A percentile compares a stretch with the other conserved stretches of the same genome.
Evolutionary conservation across 192 early-diverging fungal genomes (phyloP).

Genomic region (Borealophlyctis nickersoniae): DNA sequence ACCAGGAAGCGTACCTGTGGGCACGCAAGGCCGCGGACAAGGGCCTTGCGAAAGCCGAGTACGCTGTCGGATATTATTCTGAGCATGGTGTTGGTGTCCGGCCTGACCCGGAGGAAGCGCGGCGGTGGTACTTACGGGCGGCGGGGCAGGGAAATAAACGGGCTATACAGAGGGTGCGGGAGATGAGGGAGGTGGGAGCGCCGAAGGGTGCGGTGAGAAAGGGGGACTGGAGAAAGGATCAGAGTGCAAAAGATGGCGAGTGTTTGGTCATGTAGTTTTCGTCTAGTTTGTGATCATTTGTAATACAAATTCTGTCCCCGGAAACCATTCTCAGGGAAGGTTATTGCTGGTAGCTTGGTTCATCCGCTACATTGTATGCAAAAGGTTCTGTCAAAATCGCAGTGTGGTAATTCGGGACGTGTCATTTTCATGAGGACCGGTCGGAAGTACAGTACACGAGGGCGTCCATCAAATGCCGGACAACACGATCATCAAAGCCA

Average conservation of each 20-base stretch:
- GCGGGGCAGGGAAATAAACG: constrained; percentile 81
- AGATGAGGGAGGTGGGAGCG: constrained; percentile 59
- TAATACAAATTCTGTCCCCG: too few species aligned
- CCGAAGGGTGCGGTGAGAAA: constrained; percentile 14
- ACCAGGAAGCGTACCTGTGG: constrained; percentile 97
- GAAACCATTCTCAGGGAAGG: too few species aligned
- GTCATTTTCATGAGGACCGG: too few species aligned
- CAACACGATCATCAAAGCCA: too few species aligned
- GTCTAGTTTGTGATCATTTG: constrained; percentile 2
- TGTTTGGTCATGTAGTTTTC: constrained; percentile 31
- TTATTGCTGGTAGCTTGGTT: too few species aligned
- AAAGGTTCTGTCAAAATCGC: too few species aligned
- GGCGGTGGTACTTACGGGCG: constrained; percentile 82
- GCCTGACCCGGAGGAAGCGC: constrained; percentile 77
- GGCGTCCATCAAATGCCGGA: too few species aligned
- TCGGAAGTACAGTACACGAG: too few species aligned
- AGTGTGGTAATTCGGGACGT: too few species aligned
- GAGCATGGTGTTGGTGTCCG: constrained; percentile 87
- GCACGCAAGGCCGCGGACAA: constrained; percentile 94
- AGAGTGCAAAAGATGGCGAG: constrained; percentile 30
- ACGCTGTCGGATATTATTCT: constrained; percentile 92
- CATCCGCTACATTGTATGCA: too few species aligned
- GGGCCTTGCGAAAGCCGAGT: constrained; percentile 92
- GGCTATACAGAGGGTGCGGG: constrained; percentile 77
- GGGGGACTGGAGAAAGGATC: constrained; percentile 27